These are phyloP conservation scores for Stephania yunnanensis DNA, from an alignment of 164 flowering plant genomes.

Conservation along the genomic window DNA sequence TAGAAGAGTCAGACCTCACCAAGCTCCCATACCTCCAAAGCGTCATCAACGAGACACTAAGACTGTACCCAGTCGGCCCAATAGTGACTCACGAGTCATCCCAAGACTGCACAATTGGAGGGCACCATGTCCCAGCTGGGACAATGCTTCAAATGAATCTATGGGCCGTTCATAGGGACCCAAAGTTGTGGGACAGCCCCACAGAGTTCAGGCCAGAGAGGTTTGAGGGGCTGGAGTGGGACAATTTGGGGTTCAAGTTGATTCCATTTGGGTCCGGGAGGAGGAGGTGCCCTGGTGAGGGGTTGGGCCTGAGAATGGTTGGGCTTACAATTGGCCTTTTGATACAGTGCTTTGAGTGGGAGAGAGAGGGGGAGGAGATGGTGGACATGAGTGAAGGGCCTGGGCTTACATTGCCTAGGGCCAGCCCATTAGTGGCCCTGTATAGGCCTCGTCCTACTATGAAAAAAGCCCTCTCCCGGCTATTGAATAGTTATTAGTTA, in stretches of 20 bases:
- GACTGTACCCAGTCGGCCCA: constrained; percentile 21
- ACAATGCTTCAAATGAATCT: constrained; percentile 25
- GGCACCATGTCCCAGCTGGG: constrained; percentile 18
- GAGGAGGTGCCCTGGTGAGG: constrained; percentile 29
- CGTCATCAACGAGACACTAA: constrained; percentile 25
- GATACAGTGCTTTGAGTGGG: constrained; percentile 31
- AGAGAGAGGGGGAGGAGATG: constrained; percentile 14
- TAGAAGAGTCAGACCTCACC: constrained; percentile 20
- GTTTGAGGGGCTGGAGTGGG: constrained; percentile 12
- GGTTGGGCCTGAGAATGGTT: constrained; percentile 16
- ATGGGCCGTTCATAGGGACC: constrained; percentile 34
- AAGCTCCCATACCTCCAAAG: constrained; percentile 22
- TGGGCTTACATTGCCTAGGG: constrained; percentile 20
- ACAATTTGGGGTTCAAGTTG: constrained; percentile 17
- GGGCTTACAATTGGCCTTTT: constrained; percentile 20
- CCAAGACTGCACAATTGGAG: constrained; percentile 19
- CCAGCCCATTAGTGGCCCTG: constrained; percentile 19
- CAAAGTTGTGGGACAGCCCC: constrained; percentile 27
- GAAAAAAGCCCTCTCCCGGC: constrained; percentile 3
- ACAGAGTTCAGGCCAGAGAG: constrained; percentile 28
- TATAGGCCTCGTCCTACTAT: constrained; percentile 16
- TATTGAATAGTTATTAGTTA: too few relatives aligned
- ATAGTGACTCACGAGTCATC: constrained; percentile 23
- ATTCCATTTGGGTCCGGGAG: constrained; percentile 16
- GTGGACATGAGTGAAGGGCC: constrained; percentile 20